Evolutionary conservation across 805 yeast genomes (phyloP), one percentile per base, ranked within the genome.

Genomic region (Pichia gijzeniarum): DNA sequence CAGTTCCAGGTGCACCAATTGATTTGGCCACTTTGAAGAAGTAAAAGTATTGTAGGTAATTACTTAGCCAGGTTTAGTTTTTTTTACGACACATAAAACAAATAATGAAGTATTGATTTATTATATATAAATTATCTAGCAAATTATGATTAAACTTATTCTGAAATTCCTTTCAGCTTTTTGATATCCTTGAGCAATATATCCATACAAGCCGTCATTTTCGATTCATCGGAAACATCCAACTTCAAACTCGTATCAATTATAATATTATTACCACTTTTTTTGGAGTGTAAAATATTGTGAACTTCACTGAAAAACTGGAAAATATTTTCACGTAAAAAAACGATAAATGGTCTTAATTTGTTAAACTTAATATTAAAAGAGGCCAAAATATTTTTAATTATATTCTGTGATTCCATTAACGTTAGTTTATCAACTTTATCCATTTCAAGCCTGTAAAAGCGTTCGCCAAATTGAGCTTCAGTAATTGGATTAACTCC

Each of bases 1-100:
- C 81, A 40, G 78, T 85, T 2, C 47, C 67, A 38, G 68, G 62
- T 19, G 41, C 51, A 19, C 63, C 62, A 47, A 51, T 64, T 44
- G 68, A 63, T 38, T 56, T 67, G 43, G 37, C 47, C 13, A 52
- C 59, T 16, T 56, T 68, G 50, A 64, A 63, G 40, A 37, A 45
- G 45, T 47, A 32, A 38, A 35, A 17, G 17, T 14, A 3, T 14
- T 34, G 16, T 4, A 10, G 13, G 34, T 12, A 9, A 12, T 6
- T 14, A 16, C 12, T 20, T 16, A n/a, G 18, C 20, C 12, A 14
- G n/a, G 9, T 28, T 17, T 7, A 6, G 21, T 37, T 4, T 27
- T 31, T 12, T 18, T 5, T 17, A 5, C 19, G n/a, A n/a, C n/a
- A n/a, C n/a, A n/a, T n/a, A n/a, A n/a, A n/a, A n/a, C n/a, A n/a